Conservation (phyloP, 106 monocot species). For the Platanthera guangdongensis region DNA sequence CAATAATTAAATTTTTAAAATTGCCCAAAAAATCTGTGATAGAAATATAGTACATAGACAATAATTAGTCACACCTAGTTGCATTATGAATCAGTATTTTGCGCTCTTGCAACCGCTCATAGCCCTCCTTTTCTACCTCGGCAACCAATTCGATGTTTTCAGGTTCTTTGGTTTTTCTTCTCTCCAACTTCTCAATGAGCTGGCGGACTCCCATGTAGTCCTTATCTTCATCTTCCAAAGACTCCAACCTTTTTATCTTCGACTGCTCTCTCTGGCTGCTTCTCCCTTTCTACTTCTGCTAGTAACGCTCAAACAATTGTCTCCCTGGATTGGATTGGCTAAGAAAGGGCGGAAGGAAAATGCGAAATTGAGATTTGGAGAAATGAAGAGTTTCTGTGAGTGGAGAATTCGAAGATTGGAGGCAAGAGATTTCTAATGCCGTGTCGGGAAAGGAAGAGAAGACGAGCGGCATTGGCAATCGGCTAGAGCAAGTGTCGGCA, state of each 20-base stretch:
- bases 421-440: neutral
- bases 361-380: conserved; percentile 11
- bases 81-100: no score
- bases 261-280: no score
- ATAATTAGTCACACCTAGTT: no score
- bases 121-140: no score
- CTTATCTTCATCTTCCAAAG: conserved; percentile 29
- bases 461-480: no score
- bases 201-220: conserved; percentile 48
- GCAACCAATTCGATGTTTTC: neutral
- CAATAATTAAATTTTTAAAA: no score
- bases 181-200: conserved; percentile 58
- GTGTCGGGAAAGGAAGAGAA: no score
- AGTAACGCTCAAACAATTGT: conserved; percentile 35
- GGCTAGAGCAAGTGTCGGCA: no score
- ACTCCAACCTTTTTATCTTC: no score
- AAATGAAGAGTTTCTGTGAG: neutral
- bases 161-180: conserved; percentile 20
- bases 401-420: neutral
- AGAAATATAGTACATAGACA: no score
- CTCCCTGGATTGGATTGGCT: conserved; percentile 10
- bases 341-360: conserved; percentile 19
- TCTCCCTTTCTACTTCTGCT: conserved; percentile 46
- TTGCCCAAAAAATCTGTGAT: no score
- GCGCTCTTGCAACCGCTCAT: no score